phyloP scores from a whole-genome alignment of 805 yeast genomes.

The Brettanomyces bruxellensis region DNA sequence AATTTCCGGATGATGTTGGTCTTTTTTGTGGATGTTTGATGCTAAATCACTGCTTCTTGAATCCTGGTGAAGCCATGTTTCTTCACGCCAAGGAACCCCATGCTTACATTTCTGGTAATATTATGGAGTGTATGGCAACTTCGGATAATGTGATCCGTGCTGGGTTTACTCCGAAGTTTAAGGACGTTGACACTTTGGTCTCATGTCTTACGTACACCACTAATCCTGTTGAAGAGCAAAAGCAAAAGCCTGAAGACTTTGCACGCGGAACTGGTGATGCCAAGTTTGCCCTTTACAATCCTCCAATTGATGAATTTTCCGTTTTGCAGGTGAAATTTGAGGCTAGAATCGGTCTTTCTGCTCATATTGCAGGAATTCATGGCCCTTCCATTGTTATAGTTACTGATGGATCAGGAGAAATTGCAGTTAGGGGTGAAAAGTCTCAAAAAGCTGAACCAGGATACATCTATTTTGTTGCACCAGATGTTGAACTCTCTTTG shows the following conservation, averaged over 20 bases:
- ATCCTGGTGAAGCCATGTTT: conserved; percentile 93
- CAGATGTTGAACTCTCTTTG: conserved; percentile 58
- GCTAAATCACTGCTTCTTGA: conserved; percentile 76
- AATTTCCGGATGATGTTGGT: conserved; percentile 92
- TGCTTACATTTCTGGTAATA: conserved; percentile 95
- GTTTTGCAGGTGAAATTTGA: conserved; percentile 76
- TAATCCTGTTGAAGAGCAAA: conserved; percentile 87
- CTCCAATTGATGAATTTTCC: conserved; percentile 94
- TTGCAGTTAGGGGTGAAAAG: conserved; percentile 35
- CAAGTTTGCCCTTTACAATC: conserved; percentile 65
- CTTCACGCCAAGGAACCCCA: conserved; percentile 96
- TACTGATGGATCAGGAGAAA: conserved; percentile 70
- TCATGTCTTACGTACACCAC: conserved; percentile 84
- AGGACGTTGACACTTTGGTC: conserved; percentile 86
- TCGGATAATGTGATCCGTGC: conserved; percentile 97
- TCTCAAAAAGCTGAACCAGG: conserved; percentile 53
- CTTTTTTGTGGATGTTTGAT: conserved; percentile 91
- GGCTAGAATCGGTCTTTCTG: conserved; percentile 34
- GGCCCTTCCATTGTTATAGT: conserved; percentile 88
- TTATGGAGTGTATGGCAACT: conserved; percentile 99
- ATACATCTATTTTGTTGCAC: conserved; percentile 76
- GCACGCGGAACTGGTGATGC: conserved; percentile 60
- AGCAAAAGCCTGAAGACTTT: conserved; percentile 61
- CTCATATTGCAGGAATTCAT: conserved; percentile 49
- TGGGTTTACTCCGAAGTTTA: conserved; percentile 98